Evolutionary conservation across 2,329 filamentous ascomycete genomes (phyloP), one percentile per base, ranked within the genome.

Genomic region (Penicillium brasilianum): DNA sequence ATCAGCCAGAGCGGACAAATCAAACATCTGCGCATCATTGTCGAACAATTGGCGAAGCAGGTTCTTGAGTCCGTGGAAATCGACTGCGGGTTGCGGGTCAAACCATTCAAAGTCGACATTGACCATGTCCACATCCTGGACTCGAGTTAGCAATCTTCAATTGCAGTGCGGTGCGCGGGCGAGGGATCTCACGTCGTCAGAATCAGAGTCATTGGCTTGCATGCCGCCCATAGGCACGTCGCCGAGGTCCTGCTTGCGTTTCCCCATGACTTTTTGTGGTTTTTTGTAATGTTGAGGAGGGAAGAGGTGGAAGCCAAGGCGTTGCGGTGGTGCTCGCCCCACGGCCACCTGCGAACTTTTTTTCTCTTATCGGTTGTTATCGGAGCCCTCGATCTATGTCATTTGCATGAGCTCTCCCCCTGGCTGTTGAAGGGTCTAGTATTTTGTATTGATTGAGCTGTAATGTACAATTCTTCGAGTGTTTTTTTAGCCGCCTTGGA

Each of bases 41-140:
- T 98, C 95, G 76, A 99, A 89, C 44, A 99, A 87, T 78, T 99
- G 95, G 62, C 94, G 90, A 61, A 97, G 80, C 8, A 99, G 87
- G 10, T 88, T 90, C 78, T 97, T 97, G 70, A 96, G 86, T 60
- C 95, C 95, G 79, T 98, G 94, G 78, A 98, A 98, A 78, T 99
- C 95, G 70, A 96, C 85, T 8, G 90, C 87, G 1, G 91, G 84
- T 70, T 95, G 90, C 64, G 94, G 96, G 79, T 97, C 96, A 82
- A 98, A 99, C 91, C 93, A 98, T 81, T 99, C 95, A 72, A 99
- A 99, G 67, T 98, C 94, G 60, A 98, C 93, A 74, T 98, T 90
- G 67, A 99, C 88, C 76, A 94, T 90, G 74, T 97, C 91, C 72
- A 93, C 90, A 72, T 97, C 92, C 91, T 96, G 60, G 13, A 39